Percentiles rank a stretch among this genome's conserved stretches.
phyloP scores from a whole-genome alignment of 768 basidiomycete species.

The Podaxis rugospora region DNA sequence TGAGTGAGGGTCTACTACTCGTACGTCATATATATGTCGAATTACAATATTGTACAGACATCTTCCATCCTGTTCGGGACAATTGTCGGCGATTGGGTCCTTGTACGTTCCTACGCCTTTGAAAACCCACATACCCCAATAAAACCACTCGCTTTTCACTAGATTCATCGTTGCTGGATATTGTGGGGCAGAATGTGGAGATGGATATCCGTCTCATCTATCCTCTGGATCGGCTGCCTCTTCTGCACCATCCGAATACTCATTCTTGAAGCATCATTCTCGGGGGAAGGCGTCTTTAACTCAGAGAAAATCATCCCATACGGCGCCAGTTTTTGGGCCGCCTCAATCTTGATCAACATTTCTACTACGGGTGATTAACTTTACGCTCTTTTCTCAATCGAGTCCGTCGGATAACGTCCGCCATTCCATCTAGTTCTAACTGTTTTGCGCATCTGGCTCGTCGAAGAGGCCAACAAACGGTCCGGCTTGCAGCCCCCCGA shows the following conservation, averaged over 20 bases:
- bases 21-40: too few relatives aligned
- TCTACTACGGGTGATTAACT: conserved; percentile 1
- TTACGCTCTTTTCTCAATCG: neutral
- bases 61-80: conserved; percentile 4
- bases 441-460: neutral
- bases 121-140: neutral
- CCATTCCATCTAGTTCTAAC: neutral
- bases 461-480: conserved; percentile 1
- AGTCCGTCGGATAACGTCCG: too few relatives aligned
- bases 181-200: conserved; percentile 1
- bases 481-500: neutral
- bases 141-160: neutral
- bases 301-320: neutral
- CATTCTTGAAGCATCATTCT: conserved; percentile 1
- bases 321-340: neutral
- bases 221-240: conserved; percentile 3
- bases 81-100: neutral
- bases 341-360: conserved; percentile 5
- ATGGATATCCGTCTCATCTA: neutral
- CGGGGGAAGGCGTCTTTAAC: neutral
- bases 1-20: neutral
- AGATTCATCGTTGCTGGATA: conserved; percentile 10
- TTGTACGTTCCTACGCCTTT: neutral
- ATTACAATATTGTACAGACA: neutral
- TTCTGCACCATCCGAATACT: conserved; percentile 2